These are phyloP conservation scores for Colletotrichum siamense DNA, from an alignment of 2,329 filamentous ascomycete genomes.

Conservation along the genomic window DNA sequence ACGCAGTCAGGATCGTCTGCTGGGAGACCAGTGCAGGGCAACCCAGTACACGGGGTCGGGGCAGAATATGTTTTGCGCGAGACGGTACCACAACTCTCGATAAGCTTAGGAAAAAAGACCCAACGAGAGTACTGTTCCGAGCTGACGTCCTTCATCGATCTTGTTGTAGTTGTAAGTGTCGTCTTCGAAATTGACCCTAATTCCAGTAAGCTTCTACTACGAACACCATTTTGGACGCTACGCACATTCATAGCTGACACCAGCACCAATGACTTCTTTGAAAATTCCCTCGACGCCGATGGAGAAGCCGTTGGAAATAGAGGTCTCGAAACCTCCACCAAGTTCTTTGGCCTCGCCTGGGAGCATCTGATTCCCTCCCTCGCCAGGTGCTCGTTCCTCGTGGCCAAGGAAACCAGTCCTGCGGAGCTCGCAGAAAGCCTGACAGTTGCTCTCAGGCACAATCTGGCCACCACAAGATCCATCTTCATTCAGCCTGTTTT, in stretches of 20 bases:
- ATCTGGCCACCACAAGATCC: not conserved
- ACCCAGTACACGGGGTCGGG: rapidly evolving
- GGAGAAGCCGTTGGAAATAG: not conserved
- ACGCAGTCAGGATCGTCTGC: not conserved
- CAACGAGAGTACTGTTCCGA: not conserved
- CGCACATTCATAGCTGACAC: not conserved
- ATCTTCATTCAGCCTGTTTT: not conserved
- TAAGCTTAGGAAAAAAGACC: not conserved
- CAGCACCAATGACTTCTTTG: not conserved
- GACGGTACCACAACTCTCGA: not conserved
- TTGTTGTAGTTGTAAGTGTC: too few relatives aligned
- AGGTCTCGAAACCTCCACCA: not conserved
- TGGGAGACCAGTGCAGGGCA: not conserved
- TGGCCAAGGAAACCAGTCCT: not conserved
- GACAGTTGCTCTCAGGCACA: not conserved
- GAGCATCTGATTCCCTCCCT: not conserved
- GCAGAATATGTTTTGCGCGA: not conserved
- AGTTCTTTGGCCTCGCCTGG: not conserved
- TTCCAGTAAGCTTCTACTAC: too few relatives aligned
- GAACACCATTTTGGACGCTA: too few relatives aligned
- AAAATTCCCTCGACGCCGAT: not conserved
- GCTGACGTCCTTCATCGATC: not conserved
- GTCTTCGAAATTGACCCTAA: too few relatives aligned
- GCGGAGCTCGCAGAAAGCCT: not conserved
- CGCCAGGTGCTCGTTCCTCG: not conserved